A percentile compares a stretch with the other conserved stretches of the same genome.
Evolutionary conservation across 805 yeast genomes (phyloP).

Genomic region (Saturnispora kantuleensis): DNA sequence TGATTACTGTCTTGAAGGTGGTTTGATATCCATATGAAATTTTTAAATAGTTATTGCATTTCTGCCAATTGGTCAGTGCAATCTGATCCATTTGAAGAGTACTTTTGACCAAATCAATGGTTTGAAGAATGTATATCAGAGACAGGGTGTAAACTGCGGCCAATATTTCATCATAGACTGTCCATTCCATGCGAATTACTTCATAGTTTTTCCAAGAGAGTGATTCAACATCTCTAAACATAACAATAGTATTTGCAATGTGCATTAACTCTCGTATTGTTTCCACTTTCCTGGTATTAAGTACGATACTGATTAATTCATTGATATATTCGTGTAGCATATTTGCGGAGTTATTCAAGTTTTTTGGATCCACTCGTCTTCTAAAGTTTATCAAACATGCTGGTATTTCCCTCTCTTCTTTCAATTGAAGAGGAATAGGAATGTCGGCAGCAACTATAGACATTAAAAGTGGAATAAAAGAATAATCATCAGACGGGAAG

Average conservation of each 20-base stretch:
- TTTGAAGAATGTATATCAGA: constrained; percentile 13
- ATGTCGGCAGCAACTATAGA: constrained; percentile 7
- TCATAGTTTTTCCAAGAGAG: constrained; percentile 14
- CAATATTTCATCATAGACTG: constrained; percentile 19
- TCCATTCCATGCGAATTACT: neutral
- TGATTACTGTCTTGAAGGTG: constrained; percentile 10
- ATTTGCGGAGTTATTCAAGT: constrained; percentile 20
- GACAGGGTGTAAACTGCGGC: constrained; percentile 14
- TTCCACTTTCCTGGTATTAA: neutral
- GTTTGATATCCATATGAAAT: constrained; percentile 15
- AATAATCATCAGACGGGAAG: neutral
- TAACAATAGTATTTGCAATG: neutral
- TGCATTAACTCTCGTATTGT: constrained; percentile 11
- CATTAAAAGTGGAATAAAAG: constrained; percentile 2
- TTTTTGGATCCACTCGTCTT: constrained; percentile 9
- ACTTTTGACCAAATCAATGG: constrained; percentile 12
- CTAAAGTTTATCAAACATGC: constrained; percentile 12
- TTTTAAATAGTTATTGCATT: constrained; percentile 17
- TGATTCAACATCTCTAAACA: neutral
- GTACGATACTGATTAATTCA: constrained; percentile 12
- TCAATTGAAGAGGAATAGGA: constrained; percentile 11
- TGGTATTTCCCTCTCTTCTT: constrained; percentile 9
- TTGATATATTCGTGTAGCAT: constrained; percentile 19
- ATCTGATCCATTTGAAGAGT: constrained; percentile 6
- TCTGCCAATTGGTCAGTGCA: constrained; percentile 16